A percentile compares a stretch with the other conserved stretches of the same genome.
Conservation (phyloP, 306 rosid genomes). For the Fagus crenata region DNA sequence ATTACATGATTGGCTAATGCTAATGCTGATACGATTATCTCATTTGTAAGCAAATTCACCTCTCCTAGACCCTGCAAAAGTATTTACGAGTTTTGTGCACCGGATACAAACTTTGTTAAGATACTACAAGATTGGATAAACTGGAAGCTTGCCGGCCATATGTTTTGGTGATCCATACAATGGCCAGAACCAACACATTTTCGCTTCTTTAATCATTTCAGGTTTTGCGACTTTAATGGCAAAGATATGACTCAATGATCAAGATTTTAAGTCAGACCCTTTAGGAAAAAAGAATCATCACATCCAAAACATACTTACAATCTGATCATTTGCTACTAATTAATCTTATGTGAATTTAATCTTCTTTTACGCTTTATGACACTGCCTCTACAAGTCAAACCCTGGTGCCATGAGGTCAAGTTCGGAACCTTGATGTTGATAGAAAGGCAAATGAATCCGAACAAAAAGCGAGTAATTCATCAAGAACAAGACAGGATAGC, state of each 20-base stretch:
- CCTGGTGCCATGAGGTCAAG: conserved; percentile 47
- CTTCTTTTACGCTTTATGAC: not conserved
- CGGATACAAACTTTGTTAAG: not conserved
- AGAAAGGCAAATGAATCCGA: conserved; percentile 85
- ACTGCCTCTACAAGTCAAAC: conserved; percentile 25
- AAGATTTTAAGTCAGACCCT: not conserved
- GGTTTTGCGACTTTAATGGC: not conserved
- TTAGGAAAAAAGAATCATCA: not conserved
- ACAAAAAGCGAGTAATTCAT: conserved; percentile 71
- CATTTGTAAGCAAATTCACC: not conserved
- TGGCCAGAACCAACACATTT: not conserved
- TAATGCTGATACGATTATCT: not conserved
- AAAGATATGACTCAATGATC: not conserved
- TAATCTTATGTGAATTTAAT: not conserved
- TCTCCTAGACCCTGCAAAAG: no score
- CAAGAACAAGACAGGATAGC: conserved; percentile 62
- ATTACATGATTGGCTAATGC: not conserved
- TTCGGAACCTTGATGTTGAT: conserved; percentile 54
- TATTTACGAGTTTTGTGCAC: no score
- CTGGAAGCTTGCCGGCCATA: not conserved
- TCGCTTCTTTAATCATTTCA: not conserved
- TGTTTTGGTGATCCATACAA: not conserved
- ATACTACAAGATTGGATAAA: not conserved
- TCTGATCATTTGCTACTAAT: not conserved
- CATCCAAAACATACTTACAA: not conserved